These are phyloP conservation scores for Fusarium chlamydosporum DNA, from an alignment of 2,329 filamentous ascomycete genomes.

Conservation along the genomic window DNA sequence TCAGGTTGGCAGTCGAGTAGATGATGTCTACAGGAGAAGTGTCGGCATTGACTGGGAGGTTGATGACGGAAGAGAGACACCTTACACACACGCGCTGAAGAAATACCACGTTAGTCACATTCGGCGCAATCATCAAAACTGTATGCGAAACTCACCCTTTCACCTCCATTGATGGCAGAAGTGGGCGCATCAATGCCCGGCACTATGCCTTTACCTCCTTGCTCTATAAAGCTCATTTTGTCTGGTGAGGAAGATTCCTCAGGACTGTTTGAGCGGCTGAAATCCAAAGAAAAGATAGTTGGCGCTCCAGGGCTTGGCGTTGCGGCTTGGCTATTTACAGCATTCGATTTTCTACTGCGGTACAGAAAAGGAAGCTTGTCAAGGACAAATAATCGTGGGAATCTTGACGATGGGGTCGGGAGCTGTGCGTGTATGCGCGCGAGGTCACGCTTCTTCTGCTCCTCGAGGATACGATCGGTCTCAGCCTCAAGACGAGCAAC, in stretches of 20 bases:
- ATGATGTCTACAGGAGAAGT: slow-evolving; percentile 84
- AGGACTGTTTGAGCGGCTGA: slow-evolving; percentile 54
- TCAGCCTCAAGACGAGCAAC: slow-evolving; percentile 63
- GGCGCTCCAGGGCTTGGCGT: slow-evolving; percentile 55
- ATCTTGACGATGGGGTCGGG: slow-evolving; percentile 53
- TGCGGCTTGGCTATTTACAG: slow-evolving; percentile 50
- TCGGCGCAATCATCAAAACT: not conserved
- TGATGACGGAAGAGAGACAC: slow-evolving; percentile 77
- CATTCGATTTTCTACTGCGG: slow-evolving; percentile 59
- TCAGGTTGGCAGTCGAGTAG: slow-evolving; percentile 72
- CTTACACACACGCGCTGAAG: slow-evolving; percentile 77
- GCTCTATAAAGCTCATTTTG: slow-evolving; percentile 60
- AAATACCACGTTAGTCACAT: slow-evolving; percentile 25
- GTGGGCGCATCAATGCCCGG: slow-evolving; percentile 79
- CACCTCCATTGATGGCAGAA: slow-evolving; percentile 84
- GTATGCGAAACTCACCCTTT: slow-evolving; percentile 71
- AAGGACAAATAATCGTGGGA: slow-evolving; percentile 59
- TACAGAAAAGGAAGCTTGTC: slow-evolving; percentile 65
- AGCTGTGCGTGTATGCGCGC: slow-evolving; percentile 62
- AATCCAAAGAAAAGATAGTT: slow-evolving; percentile 56
- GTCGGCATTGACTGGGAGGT: slow-evolving; percentile 78
- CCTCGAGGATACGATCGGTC: slow-evolving; percentile 63
- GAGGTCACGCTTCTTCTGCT: slow-evolving; percentile 65
- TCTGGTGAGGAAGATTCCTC: slow-evolving; percentile 49
- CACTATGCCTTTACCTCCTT: slow-evolving; percentile 63